Percentiles rank a stretch among this genome's conserved stretches.
Evolutionary conservation across 108 stramenopile genomes (phyloP).

Genomic region (Cyclotella atomus): DNA sequence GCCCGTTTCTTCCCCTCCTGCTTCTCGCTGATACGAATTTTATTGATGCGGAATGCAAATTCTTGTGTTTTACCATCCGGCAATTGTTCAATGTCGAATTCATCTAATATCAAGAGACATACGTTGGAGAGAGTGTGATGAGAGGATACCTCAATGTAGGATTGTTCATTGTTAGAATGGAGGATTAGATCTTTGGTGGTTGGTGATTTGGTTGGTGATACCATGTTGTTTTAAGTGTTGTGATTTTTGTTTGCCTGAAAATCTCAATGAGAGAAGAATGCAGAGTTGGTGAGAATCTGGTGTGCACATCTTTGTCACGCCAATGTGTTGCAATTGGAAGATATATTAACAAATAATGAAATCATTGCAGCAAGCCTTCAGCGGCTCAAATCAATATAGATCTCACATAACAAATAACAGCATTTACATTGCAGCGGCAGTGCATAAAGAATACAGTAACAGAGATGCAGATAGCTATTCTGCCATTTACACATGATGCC

Average conservation of each 20-base stretch:
- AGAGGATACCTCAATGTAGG: conserved; percentile 13
- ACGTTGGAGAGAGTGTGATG: conserved; percentile 30
- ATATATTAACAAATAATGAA: too few species aligned
- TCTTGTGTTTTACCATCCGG: conserved; percentile 1
- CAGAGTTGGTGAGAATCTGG: too few species aligned
- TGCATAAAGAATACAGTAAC: too few species aligned
- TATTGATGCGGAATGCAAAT: conserved; percentile 31
- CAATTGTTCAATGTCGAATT: conserved; percentile 43
- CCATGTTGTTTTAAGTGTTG: conserved; percentile 1
- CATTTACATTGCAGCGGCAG: too few species aligned
- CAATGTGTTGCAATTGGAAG: too few species aligned
- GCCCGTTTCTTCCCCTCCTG: conserved; percentile 44
- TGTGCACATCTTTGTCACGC: too few species aligned
- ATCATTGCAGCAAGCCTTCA: too few species aligned
- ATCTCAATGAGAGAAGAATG: too few species aligned
- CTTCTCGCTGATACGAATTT: conserved; percentile 30
- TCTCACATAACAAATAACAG: too few species aligned
- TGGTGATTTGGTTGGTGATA: background rate
- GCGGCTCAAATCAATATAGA: too few species aligned
- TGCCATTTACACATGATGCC: too few species aligned
- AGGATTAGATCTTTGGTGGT: conserved; percentile 21
- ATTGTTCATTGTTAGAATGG: conserved; percentile 15
- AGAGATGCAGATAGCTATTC: too few species aligned
- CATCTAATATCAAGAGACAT: conserved; percentile 32
- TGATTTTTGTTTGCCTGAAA: background rate